Evolutionary conservation across 208 protist genomes (phyloP).

Genomic region (Zelonia costaricensis): DNA sequence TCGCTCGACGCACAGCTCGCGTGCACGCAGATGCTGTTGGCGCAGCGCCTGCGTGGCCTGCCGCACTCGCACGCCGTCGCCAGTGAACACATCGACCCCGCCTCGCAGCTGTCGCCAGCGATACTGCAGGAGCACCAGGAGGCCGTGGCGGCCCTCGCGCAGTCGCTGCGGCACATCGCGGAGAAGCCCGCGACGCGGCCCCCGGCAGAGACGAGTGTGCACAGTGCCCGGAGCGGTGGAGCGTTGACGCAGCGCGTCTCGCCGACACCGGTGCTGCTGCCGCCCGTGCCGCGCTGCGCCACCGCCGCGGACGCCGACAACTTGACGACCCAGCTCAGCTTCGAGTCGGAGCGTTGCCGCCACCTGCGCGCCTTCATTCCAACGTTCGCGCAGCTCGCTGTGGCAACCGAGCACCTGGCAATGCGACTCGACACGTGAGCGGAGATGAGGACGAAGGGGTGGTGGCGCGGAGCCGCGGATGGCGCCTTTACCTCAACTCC

Average conservation of each 20-base stretch:
- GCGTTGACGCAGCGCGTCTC: too few species aligned
- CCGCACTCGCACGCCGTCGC: too few species aligned
- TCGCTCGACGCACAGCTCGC: constrained; percentile 48
- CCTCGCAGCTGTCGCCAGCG: constrained; percentile 11
- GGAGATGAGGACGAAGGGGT: too few species aligned
- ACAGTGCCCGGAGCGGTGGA: too few species aligned
- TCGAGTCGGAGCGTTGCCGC: constrained; percentile 60
- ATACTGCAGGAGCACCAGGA: constrained; percentile 29
- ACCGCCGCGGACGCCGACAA: constrained; percentile 56
- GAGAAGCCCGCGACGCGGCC: constrained; percentile 9
- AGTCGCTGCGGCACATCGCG: constrained; percentile 28
- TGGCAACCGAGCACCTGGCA: constrained; percentile 67
- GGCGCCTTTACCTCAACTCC: too few species aligned
- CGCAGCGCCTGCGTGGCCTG: constrained; percentile 2
- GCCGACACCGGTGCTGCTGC: not conserved
- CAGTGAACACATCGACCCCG: constrained; percentile 1
- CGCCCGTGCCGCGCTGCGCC: constrained; percentile 31
- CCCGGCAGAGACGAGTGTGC: too few species aligned
- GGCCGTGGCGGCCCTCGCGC: constrained; percentile 33
- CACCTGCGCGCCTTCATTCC: constrained; percentile 74
- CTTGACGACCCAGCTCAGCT: constrained; percentile 47
- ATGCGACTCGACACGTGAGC: constrained; percentile 42
- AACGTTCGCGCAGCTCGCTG: constrained; percentile 74
- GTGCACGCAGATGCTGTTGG: constrained; percentile 13
- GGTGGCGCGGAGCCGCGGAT: too few species aligned